phyloP scores from a whole-genome alignment of 2,329 filamentous ascomycete species.

The Tolypocladium cylindrosporum region DNA sequence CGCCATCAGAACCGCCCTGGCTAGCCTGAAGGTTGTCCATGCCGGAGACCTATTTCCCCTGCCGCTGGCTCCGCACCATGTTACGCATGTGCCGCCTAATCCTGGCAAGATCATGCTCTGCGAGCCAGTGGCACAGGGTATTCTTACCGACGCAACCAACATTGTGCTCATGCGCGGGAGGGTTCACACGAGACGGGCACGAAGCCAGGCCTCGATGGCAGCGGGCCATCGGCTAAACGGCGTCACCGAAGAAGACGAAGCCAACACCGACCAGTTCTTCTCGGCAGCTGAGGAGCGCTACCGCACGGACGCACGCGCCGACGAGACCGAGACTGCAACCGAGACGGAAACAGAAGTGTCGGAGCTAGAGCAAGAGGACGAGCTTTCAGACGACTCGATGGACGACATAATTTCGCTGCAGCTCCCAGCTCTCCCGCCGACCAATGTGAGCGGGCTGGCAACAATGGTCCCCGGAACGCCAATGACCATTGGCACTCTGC shows the following conservation, averaged over 20 bases:
- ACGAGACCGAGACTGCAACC: constrained; percentile 47
- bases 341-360: constrained; percentile 57
- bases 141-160: constrained; percentile 66
- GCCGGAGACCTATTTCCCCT: constrained; percentile 70
- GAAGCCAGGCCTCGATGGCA: constrained; percentile 36
- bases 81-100: constrained; percentile 75
- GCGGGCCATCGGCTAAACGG: constrained; percentile 39
- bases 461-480: constrained; percentile 75
- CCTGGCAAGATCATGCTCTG: constrained; percentile 87
- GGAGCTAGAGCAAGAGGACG: constrained; percentile 57
- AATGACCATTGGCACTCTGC: constrained; percentile 51
- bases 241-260: constrained; percentile 59
- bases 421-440: constrained; percentile 67
- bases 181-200: constrained; percentile 42
- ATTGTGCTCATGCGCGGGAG: constrained; percentile 67
- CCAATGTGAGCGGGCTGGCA: constrained; percentile 68
- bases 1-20: constrained; percentile 65
- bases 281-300: constrained; percentile 78
- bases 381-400: constrained; percentile 78
- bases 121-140: constrained; percentile 84
- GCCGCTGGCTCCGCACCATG: constrained; percentile 71
- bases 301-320: constrained; percentile 46
- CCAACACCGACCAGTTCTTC: constrained; percentile 82
- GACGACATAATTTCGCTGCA: constrained; percentile 90
- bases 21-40: constrained; percentile 67